phyloP scores from a whole-genome alignment of 257 asterid genomes.

The Plantago elongata region DNA sequence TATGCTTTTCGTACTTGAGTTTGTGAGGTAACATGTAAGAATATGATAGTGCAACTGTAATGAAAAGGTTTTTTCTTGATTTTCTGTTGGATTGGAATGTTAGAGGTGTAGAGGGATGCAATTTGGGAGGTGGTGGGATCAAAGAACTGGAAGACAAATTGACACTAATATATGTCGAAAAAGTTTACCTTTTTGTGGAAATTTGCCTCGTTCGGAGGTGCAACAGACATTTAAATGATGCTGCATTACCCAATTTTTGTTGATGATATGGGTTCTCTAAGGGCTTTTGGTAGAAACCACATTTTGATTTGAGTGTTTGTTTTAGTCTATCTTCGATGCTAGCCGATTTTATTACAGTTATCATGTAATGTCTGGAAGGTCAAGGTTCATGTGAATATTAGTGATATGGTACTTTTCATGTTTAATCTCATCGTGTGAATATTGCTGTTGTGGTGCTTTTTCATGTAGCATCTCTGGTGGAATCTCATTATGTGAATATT shows the following conservation, averaged over 20 bases:
- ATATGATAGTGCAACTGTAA: too few species aligned
- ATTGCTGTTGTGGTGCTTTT: too few species aligned
- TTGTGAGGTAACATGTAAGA: neutral
- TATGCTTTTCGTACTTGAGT: neutral
- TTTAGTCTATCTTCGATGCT: neutral
- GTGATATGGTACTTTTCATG: slow-evolving; percentile 10
- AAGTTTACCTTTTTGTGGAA: too few species aligned
- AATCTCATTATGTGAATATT: neutral
- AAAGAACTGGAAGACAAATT: too few species aligned
- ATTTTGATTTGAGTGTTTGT: neutral
- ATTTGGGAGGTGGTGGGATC: too few species aligned
- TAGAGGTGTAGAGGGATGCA: neutral
- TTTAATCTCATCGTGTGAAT: slow-evolving; percentile 8
- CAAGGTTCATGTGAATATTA: neutral
- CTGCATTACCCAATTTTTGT: neutral
- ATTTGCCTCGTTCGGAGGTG: neutral
- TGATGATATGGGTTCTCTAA: too few species aligned
- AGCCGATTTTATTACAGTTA: neutral
- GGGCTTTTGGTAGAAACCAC: too few species aligned
- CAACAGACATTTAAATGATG: neutral
- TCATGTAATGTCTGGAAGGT: too few species aligned
- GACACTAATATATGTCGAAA: too few species aligned
- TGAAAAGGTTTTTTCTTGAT: too few species aligned
- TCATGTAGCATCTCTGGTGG: too few species aligned
- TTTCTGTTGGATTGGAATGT: neutral